Conservation (phyloP, 2,329 filamentous ascomycete species). For the Scedosporium minutisporum region DNA sequence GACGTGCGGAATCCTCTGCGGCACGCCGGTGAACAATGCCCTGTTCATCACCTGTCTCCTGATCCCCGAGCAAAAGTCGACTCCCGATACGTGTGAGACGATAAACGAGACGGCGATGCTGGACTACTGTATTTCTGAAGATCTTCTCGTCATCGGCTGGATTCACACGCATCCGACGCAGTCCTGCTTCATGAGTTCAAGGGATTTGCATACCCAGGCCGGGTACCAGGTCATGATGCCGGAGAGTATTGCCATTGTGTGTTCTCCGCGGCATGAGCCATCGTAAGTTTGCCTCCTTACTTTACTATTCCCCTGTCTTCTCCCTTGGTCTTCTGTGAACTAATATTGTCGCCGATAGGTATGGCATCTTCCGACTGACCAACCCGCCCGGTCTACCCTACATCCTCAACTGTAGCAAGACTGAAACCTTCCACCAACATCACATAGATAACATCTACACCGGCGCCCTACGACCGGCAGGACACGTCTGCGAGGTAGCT, state of each 20-base stretch:
- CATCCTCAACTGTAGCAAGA: constrained; percentile 69
- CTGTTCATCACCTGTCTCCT: constrained; percentile 83
- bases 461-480: constrained; percentile 54
- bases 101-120: constrained; percentile 77
- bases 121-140: constrained; percentile 78
- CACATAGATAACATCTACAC: constrained; percentile 64
- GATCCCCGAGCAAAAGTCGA: constrained; percentile 83
- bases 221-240: constrained; percentile 95
- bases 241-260: constrained; percentile 94
- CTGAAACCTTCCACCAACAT: constrained; percentile 76
- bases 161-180: constrained; percentile 97
- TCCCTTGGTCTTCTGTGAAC: background rate
- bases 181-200: constrained; percentile 93
- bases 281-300: constrained; percentile 44
- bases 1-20: constrained; percentile 91
- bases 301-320: background rate
- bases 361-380: constrained; percentile 86
- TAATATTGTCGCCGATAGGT: constrained; percentile 37
- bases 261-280: constrained; percentile 70
- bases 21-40: constrained; percentile 83
- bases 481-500: constrained; percentile 61
- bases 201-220: constrained; percentile 86
- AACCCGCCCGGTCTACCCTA: constrained; percentile 82
- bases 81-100: constrained; percentile 90
- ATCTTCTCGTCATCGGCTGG: constrained; percentile 84